Evolutionary conservation across 495 filamentous ascomycete species (phyloP), one percentile per base, ranked within the genome.

Genomic region (Penicillium mononematosum): DNA sequence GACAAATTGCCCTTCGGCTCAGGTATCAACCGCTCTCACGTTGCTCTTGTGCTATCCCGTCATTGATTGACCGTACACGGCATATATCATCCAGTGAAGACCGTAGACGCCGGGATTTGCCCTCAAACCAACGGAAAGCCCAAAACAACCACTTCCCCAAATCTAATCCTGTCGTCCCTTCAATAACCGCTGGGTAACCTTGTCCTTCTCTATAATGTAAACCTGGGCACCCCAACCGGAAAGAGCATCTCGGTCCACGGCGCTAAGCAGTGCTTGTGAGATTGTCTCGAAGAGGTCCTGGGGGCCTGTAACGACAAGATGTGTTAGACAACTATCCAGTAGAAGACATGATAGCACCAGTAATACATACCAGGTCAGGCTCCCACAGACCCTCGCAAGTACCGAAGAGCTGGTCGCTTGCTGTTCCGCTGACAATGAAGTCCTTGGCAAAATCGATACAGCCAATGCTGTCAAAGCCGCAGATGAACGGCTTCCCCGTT

Each of bases 401-500:
- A 77, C 94, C 94, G 80, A 96, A 98, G 61, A 98, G 76, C 83
- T 98, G 94, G 68, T 98, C 92, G 63, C 89, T 91, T 25, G 94
- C 94, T 17, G 94, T 98, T 58, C 94, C 94, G 66, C 85, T 89
- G 56, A 98, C 95, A 73, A 98, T 98, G 75, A 98, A 98, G 75
- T 98, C 94, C 80, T 96, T 96, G 53, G 94, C 94, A 69, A 96
- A 96, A 73, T 98, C 93, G 72, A 98, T 98, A 79, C 94, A 98
- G 67, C 94, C 94, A 74, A 98, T 98, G 74, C 89, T 94, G 80
- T 98, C 94, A 75, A 98, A 98, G 25, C 95, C 94, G 75, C 95
- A 98, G 70, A 98, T 96, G 73, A 98, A 98, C 20, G 94, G 94
- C 78, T 90, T 84, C 64, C 90, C 90, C 45, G 86, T 91, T 72